Evolutionary conservation across 2,329 filamentous ascomycete genomes (phyloP).

Genomic region (Fusarium oxysporum): DNA sequence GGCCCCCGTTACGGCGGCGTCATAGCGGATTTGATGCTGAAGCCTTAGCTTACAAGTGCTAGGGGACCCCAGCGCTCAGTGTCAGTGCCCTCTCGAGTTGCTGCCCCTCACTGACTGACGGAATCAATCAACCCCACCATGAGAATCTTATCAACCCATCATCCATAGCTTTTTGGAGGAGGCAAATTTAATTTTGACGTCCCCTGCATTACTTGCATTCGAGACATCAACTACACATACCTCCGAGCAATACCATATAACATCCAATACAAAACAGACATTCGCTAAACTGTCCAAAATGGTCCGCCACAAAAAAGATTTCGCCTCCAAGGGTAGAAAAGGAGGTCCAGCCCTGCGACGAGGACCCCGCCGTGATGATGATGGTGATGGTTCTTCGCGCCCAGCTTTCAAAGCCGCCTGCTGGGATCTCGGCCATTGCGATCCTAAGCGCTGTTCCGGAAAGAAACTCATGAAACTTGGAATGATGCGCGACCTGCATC

Average conservation of each 20-base stretch:
- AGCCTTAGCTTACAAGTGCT: constrained; percentile 1
- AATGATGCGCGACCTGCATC: constrained; percentile 90
- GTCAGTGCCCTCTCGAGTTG: neutral
- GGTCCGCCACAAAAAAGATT: constrained; percentile 97
- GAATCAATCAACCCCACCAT: constrained; percentile 33
- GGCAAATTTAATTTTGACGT: constrained; percentile 11
- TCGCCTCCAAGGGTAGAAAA: constrained; percentile 78
- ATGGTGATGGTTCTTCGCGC: constrained; percentile 51
- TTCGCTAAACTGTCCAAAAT: constrained; percentile 58
- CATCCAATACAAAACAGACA: neutral
- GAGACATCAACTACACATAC: neutral
- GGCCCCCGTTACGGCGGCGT: constrained; percentile 13
- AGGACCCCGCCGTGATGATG: constrained; percentile 60
- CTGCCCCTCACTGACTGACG: constrained; percentile 27
- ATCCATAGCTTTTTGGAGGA: constrained; percentile 15
- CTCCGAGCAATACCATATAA: neutral
- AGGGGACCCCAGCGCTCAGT: constrained; percentile 12
- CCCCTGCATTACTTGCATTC: neutral
- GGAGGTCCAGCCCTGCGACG: constrained; percentile 64
- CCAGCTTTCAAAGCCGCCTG: constrained; percentile 89
- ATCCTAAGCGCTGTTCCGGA: constrained; percentile 94
- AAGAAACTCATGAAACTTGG: constrained; percentile 94
- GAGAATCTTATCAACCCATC: constrained; percentile 13
- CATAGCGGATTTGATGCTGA: constrained; percentile 5
- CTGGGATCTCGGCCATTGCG: constrained; percentile 98